phyloP scores from a whole-genome alignment of 225 moss, liverwort and hornwort species.

The Pseudisothecium myosuroides region DNA sequence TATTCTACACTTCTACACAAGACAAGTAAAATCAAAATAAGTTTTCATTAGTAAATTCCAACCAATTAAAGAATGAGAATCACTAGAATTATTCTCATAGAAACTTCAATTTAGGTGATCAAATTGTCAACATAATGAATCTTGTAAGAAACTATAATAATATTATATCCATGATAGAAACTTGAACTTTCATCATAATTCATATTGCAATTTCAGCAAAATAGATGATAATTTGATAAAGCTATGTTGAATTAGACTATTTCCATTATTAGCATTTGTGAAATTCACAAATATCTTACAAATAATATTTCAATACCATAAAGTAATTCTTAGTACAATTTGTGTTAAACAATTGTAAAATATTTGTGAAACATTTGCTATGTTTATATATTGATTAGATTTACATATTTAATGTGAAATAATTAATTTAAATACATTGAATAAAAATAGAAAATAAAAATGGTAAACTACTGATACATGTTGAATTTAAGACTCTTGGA shows the following conservation, averaged over 20 bases:
- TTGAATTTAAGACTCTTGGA: no score
- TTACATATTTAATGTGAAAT: no score
- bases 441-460: no score
- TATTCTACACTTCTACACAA: not conserved
- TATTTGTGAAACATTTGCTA: not conserved
- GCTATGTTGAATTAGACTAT: not conserved
- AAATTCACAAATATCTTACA: not conserved
- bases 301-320: not conserved
- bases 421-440: no score
- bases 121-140: not conserved
- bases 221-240: not conserved
- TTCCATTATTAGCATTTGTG: not conserved
- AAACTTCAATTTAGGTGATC: not conserved
- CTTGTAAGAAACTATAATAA: not conserved
- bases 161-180: not conserved
- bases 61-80: not conserved
- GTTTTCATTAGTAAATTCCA: not conserved
- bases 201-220: not conserved
- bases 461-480: not conserved
- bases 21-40: not conserved
- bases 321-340: not conserved
- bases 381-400: not conserved
- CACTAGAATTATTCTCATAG: rapidly evolving
- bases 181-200: not conserved
- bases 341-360: not conserved